Evolutionary conservation across 225 moss, liverwort and hornwort genomes (phyloP), one percentile per base, ranked within the genome.

Genomic region (Pleurozium schreberi): DNA sequence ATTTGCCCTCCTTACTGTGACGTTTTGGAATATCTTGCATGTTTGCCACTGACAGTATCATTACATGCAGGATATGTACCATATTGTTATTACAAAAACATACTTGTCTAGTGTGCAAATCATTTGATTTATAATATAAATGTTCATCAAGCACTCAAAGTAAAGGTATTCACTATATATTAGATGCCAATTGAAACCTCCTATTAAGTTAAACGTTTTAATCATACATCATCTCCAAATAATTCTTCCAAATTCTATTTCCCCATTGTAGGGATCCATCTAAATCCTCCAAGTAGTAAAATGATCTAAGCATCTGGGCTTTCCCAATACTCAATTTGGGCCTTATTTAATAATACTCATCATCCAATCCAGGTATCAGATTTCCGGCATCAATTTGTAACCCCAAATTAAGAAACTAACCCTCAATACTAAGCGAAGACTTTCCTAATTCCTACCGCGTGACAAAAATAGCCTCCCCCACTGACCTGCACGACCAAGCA

Each of bases 11-110:
- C 13, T 61, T 21, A 63, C 14, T 33, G 33, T 16, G 16, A 63
- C 0, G 1, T 45, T 73, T 4, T 2, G 3, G 30, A 73, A 73
- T 45, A 28, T 45, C 10, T 1, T 73, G 0, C 11, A n/a, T 6
- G 4, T 12, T 59, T 42, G 30, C 2, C 2, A 8, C 3, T 18
- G 0, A 7, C 4, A 1, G 42, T 40, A 30, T n/a, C 3, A 38
- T 6, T 57, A 2, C 5, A 17, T 14, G 17, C 2, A 10, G 0
- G 11, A n/a, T n/a, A 18, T 5, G 18, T 79, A 1, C n/a, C 27
- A n/a, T 25, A 10, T 2, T 18, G 0, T 11, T 6, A 27, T 28
- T 30, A 12, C 30, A 59, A 1, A 0, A 6, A 0, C 1, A 12
- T 3, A 12, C 19, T 80, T 80, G 3, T 19, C 8, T 8, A 0